A percentile compares a stretch with the other conserved stretches of the same genome.
Conservation (phyloP, 345 rosid genomes). For the Acer negundo region DNA sequence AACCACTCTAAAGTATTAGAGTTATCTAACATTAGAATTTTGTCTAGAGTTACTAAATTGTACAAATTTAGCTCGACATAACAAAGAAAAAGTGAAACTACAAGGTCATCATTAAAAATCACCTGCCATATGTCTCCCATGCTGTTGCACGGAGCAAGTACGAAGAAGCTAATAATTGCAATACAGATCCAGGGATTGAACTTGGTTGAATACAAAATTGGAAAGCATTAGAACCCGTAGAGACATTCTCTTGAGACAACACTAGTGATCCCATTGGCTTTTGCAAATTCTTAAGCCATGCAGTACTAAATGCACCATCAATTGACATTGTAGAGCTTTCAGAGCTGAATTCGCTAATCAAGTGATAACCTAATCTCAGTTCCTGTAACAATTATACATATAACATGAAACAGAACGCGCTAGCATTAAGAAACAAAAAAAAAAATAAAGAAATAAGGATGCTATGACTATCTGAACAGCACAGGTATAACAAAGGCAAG, state of each 20-base stretch:
- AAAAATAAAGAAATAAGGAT: background rate
- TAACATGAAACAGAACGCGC: conserved; percentile 25
- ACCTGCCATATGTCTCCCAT: conserved; percentile 99
- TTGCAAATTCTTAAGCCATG: conserved; percentile 80
- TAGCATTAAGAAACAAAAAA: conserved; percentile 22
- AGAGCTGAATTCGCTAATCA: conserved; percentile 70
- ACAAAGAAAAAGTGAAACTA: conserved; percentile 8
- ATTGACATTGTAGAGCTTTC: conserved; percentile 64
- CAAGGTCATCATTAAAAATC: conserved; percentile 23
- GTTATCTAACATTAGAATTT: background rate
- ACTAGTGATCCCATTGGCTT: conserved; percentile 58
- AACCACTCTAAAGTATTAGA: background rate
- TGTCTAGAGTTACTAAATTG: background rate
- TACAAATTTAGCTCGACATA: background rate
- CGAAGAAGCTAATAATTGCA: conserved; percentile 85
- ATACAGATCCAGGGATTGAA: conserved; percentile 82
- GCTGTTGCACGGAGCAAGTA: conserved; percentile 87
- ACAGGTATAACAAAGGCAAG: conserved; percentile 15
- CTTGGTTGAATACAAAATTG: conserved; percentile 68
- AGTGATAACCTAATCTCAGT: conserved; percentile 67
- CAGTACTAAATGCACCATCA: conserved; percentile 77
- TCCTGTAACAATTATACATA: conserved; percentile 51
- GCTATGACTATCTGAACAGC: background rate
- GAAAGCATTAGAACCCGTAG: conserved; percentile 48
- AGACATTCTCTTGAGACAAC: conserved; percentile 53